A percentile compares a stretch with the other conserved stretches of the same genome.
Evolutionary conservation across 148 eudicot genomes (phyloP).

Genomic region (Amaranthus hypochondriacus): DNA sequence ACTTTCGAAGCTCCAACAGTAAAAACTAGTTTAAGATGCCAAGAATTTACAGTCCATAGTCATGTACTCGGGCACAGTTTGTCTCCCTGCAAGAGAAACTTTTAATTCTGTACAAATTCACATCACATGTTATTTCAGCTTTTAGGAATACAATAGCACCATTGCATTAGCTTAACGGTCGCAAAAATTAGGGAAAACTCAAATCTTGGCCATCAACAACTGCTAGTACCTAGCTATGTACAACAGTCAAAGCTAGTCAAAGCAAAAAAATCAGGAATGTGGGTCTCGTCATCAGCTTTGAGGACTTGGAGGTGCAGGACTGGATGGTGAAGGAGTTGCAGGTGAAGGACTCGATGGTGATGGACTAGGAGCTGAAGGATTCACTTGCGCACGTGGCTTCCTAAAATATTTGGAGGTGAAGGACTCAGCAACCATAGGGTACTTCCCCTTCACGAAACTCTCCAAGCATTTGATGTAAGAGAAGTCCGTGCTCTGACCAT

Average conservation of each 20-base stretch:
- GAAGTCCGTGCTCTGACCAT: conserved; percentile 69
- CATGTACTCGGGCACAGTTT: too few relatives aligned
- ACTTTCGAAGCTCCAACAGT: too few relatives aligned
- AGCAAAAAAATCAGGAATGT: not conserved
- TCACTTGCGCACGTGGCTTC: conserved; percentile 32
- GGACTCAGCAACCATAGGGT: conserved; percentile 59
- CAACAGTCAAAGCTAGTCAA: not conserved
- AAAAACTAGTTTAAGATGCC: too few relatives aligned
- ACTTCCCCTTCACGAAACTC: conserved; percentile 50
- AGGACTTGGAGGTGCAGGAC: not conserved
- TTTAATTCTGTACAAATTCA: conserved; percentile 15
- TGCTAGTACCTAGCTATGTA: not conserved
- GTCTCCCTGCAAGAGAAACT: not conserved
- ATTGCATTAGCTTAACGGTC: not conserved
- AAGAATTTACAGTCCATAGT: too few relatives aligned
- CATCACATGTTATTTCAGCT: not conserved
- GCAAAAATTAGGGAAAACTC: conserved; percentile 6
- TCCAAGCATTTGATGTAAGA: conserved; percentile 79
- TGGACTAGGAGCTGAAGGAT: conserved; percentile 16
- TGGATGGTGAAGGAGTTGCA: not conserved
- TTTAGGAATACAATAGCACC: not conserved
- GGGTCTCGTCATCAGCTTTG: not conserved
- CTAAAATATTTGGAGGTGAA: conserved; percentile 58
- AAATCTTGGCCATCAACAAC: not conserved
- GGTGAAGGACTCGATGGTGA: not conserved